phyloP scores from a whole-genome alignment of 106 monocot species.

The Allium fistulosum region DNA sequence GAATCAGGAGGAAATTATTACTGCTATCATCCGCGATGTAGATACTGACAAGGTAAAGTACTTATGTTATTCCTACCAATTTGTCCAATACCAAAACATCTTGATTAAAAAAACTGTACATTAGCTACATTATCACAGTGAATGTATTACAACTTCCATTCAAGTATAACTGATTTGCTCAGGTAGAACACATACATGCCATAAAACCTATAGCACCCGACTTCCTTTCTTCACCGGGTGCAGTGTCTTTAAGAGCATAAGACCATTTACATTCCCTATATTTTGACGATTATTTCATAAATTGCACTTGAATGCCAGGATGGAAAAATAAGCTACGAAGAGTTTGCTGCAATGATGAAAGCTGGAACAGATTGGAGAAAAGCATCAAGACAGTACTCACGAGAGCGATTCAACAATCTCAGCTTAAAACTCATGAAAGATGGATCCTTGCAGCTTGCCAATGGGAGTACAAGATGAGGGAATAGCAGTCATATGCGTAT shows the following conservation, averaged over 20 bases:
- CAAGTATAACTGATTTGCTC: too few relatives aligned
- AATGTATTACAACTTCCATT: neutral
- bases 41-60: slow-evolving; percentile 74
- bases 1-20: slow-evolving; percentile 45
- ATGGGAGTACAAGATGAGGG: neutral
- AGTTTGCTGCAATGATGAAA: slow-evolving; percentile 74
- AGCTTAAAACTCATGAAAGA: slow-evolving; percentile 57
- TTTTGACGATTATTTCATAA: neutral
- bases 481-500: neutral
- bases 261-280: neutral
- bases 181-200: neutral
- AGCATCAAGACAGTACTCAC: slow-evolving; percentile 64
- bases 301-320: slow-evolving; percentile 20
- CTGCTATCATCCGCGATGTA: slow-evolving; percentile 79
- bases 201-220: neutral
- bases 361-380: slow-evolving; percentile 75
- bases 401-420: slow-evolving; percentile 63
- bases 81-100: neutral
- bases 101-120: neutral
- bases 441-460: slow-evolving; percentile 28
- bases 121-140: neutral
- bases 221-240: neutral
- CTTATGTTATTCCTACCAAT: neutral
- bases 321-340: slow-evolving; percentile 58
- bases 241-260: neutral